Evolutionary conservation across 2,329 filamentous ascomycete genomes (phyloP), one percentile per base, ranked within the genome.

Genomic region (Apiospora koreana): DNA sequence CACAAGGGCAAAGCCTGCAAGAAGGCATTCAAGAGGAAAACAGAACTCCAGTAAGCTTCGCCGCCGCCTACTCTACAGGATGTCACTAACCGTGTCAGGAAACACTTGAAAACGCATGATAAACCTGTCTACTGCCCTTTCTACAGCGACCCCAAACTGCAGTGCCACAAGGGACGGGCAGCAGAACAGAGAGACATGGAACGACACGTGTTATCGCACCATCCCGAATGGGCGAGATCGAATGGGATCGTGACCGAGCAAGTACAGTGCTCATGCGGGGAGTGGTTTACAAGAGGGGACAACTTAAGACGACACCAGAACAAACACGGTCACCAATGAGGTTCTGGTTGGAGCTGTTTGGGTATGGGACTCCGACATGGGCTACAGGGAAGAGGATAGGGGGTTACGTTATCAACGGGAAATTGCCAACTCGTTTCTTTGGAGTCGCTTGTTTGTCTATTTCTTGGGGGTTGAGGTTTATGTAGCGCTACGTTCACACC

Each of bases 61-160:
- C 9, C 1, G 12, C 18, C 9, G 28, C 18, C 4, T n/a, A 35
- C 7, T n/a, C 4, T 10, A 3, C 2, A 4, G 1, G 7, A 6
- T 35, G 7, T 10, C 23, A 18, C 50, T 65, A 8, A 70, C n/a
- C 42, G 41, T 8, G 25, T 2, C 12, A 71, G 69, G 12, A 71
- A 69, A 31, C 69, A 71, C n/a, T 18, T 71, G 1, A 65, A 25
- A 14, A 67, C 25, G 28, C 70, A 71, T 16, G n/a, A 28, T 0
- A 35, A 35, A 14, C 70, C 70, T 7, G 70, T 71, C 9, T 38
- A 45, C n/a, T 71, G 70, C 3, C 70, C 70, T 6, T 25, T 45
- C 42, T 35, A 18, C 16, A 18, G 7, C 12, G 35, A 62, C 42
- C 68, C 54, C n/a, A 2, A 35, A 3, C 12, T 16, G 1, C 62